Percentiles rank a stretch among this genome's conserved stretches.
These are phyloP conservation scores for Tolypocladium capitatum DNA, from an alignment of 2,329 filamentous ascomycete species.

Conservation along the genomic window DNA sequence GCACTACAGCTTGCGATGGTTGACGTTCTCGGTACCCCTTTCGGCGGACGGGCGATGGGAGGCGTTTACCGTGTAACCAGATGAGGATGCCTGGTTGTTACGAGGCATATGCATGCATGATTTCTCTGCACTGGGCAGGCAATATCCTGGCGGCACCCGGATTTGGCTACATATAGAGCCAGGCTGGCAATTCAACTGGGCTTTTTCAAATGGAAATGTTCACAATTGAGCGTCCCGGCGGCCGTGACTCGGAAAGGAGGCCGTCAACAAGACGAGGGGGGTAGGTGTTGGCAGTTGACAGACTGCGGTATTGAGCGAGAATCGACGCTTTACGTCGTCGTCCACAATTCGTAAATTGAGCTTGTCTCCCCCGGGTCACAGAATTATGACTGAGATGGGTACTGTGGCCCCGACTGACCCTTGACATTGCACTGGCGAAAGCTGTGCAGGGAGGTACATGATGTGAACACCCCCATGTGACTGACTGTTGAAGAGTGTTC, in stretches of 20 bases:
- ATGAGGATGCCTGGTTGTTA: not conserved
- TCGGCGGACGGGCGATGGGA: not conserved
- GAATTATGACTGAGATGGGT: no score
- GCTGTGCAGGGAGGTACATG: no score
- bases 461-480: no score
- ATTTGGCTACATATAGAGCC: not conserved
- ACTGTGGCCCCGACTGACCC: no score
- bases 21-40: not conserved
- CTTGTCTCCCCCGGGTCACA: no score
- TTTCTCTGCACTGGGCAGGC: not conserved
- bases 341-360: no score
- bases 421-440: no score
- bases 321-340: no score
- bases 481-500: no score
- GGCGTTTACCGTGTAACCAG: conserved; percentile 2
- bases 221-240: not conserved
- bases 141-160: not conserved
- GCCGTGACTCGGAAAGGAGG: not conserved
- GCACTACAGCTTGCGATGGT: not conserved
- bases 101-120: conserved; percentile 2
- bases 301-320: not conserved
- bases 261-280: not conserved
- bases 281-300: no score
- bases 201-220: not conserved
- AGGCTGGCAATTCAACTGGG: not conserved